These are phyloP conservation scores for Picea mariana DNA, from an alignment of 83 land plant genomes.

Conservation along the genomic window DNA sequence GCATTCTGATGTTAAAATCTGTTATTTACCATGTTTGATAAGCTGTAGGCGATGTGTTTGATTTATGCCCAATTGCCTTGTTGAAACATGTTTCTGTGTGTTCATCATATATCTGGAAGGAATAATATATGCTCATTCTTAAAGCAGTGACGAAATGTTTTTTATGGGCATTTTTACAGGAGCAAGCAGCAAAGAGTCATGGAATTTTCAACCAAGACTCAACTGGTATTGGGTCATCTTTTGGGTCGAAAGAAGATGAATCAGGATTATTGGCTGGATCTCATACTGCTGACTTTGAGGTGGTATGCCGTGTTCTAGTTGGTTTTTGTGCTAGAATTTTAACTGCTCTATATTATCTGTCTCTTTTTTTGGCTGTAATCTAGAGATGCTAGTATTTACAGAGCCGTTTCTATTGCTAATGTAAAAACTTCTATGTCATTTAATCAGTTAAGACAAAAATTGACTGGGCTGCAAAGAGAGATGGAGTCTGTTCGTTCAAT, in stretches of 20 bases:
- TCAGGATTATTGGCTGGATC: not conserved
- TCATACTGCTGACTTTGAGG: not conserved
- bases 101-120: not conserved
- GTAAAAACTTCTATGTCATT: not conserved
- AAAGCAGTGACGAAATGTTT: not conserved
- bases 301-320: not conserved
- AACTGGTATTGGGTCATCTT: slow-evolving; percentile 8
- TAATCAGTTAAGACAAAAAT: slow-evolving; percentile 3
- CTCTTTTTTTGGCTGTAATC: not conserved
- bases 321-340: no score
- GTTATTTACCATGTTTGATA: not conserved
- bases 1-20: not conserved
- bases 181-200: slow-evolving; percentile 7
- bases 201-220: slow-evolving; percentile 10
- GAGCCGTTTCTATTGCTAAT: not conserved
- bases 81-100: not conserved
- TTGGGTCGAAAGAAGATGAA: slow-evolving; percentile 7
- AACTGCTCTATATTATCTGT: not conserved
- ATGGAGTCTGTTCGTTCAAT: slow-evolving; percentile 12
- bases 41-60: not conserved
- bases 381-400: not conserved
- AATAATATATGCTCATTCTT: not conserved
- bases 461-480: slow-evolving; percentile 9
- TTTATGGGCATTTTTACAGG: slow-evolving; percentile 8
- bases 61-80: not conserved